Evolutionary conservation across 352 stramenopile species (phyloP).

Genomic region (Blastocystis sp.): DNA sequence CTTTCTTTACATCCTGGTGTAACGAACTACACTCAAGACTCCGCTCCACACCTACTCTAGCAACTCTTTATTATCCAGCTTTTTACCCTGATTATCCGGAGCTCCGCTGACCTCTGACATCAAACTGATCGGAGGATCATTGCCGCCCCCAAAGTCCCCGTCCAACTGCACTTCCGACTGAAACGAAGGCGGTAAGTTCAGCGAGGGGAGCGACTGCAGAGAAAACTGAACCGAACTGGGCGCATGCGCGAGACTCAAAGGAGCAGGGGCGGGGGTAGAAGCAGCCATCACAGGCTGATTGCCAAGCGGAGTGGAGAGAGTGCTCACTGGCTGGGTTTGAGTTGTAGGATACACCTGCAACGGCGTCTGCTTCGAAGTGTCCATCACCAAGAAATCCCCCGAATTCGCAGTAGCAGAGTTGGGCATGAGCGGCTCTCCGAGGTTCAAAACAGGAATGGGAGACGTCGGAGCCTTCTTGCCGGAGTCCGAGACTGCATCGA

Average conservation of each 20-base stretch:
- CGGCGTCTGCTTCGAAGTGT: constrained; percentile 27
- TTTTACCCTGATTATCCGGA: neutral
- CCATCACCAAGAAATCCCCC: neutral
- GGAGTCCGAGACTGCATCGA: neutral
- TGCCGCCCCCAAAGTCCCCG: neutral
- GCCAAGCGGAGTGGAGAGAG: neutral
- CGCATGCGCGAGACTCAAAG: no score
- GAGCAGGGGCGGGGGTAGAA: neutral
- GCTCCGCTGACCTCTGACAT: neutral
- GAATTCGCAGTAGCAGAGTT: neutral
- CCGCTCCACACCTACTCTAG: neutral
- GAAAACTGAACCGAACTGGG: neutral
- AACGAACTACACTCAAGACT: neutral
- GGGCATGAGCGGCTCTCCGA: constrained; percentile 12
- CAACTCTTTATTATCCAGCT: neutral
- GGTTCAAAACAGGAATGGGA: constrained; percentile 2
- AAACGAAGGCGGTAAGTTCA: neutral
- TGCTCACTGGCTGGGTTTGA: neutral
- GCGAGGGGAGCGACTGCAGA: neutral
- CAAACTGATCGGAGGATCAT: neutral
- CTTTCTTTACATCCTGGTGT: constrained; percentile 20
- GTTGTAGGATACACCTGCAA: neutral
- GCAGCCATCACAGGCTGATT: neutral
- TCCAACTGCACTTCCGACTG: neutral
- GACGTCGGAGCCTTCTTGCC: neutral